Evolutionary conservation across 2,329 filamentous ascomycete genomes (phyloP).

Genomic region (Aspergillus clavatus): DNA sequence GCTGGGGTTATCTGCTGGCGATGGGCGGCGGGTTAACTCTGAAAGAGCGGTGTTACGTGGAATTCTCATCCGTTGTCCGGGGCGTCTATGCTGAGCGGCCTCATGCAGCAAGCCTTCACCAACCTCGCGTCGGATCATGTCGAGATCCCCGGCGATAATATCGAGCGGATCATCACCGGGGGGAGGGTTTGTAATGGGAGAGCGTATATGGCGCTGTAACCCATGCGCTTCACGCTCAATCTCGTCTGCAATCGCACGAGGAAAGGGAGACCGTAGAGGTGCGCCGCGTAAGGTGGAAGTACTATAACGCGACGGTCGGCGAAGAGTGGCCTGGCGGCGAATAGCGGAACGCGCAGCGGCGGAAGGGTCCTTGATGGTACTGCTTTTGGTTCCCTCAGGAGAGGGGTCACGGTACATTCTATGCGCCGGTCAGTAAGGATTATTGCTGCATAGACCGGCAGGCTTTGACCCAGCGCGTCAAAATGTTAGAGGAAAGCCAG

Average conservation of each 20-base stretch:
- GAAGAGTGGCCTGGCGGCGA: constrained; percentile 46
- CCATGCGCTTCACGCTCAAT: constrained; percentile 27
- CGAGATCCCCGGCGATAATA: constrained; percentile 16
- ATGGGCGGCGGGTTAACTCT: constrained; percentile 23
- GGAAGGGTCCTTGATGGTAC: constrained; percentile 49
- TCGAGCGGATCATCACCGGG: constrained; percentile 28
- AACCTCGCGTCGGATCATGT: constrained; percentile 29
- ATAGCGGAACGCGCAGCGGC: constrained; percentile 54
- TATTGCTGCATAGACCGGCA: constrained; percentile 8
- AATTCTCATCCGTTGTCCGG: constrained; percentile 32
- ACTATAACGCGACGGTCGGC: constrained; percentile 26
- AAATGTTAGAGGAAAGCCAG: constrained; percentile 6
- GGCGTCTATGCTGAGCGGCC: constrained; percentile 30
- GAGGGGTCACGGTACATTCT: constrained; percentile 55
- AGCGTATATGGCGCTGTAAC: constrained; percentile 20
- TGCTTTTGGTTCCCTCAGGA: constrained; percentile 37
- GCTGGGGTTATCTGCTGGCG: constrained; percentile 15
- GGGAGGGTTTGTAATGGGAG: constrained; percentile 23
- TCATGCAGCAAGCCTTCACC: constrained; percentile 33
- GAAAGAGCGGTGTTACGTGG: constrained; percentile 32
- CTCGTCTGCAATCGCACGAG: constrained; percentile 26
- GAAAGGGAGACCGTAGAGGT: constrained; percentile 27
- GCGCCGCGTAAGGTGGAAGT: constrained; percentile 25
- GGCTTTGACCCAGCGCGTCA: constrained; percentile 14
- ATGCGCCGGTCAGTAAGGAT: constrained; percentile 20